Evolutionary conservation across 129 eudicot genomes (phyloP), one percentile per base, ranked within the genome.

Genomic region (Heracleum sosnowskyi): DNA sequence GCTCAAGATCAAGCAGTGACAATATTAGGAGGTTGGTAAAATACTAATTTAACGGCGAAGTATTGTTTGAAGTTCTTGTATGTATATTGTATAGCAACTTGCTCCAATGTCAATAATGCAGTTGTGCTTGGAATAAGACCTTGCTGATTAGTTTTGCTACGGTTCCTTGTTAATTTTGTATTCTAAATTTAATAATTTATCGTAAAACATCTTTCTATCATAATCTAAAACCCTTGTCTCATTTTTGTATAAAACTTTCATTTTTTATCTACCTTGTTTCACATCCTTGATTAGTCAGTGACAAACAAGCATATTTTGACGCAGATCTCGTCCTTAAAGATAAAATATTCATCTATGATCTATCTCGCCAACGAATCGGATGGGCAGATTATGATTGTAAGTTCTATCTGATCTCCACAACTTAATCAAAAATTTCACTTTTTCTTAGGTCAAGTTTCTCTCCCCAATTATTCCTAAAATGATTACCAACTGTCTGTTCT

Each of bases 351-450:
- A 94, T 93, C 77, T 93, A 93, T 42, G 98, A 93, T 86, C 74
- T 93, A 73, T 88, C 86, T 55, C 88, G 60, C 81, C 92, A 86
- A 80, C 81, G 98, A 42, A 86, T 93, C 42, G 98, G 98, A 79
- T 93, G 98, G 98, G 88, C 98, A 24, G 93, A 93, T 81, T 93
- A 93, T 82, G 97, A 93, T 69, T 93, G 98, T 93, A 87, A 91
- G 98, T 85, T 76, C 36, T 41, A 46, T 68, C 45, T 84, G 17
- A 10, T 16, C 35, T 39, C 40, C 57, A 62, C 31, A 60, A 37
- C 28, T 41, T 28, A 29, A 47, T 33, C 26, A 16, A 41, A 22
- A 4, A 4, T 44, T 36, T 62, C 34, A 46, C n/a, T 28, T 20
- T 11, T 64, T n/a, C 42, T 28, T 17, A 31, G 55, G 16, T 12